These are phyloP conservation scores for Endothia cerciana DNA, from an alignment of 2,329 filamentous ascomycete species.

Conservation along the genomic window DNA sequence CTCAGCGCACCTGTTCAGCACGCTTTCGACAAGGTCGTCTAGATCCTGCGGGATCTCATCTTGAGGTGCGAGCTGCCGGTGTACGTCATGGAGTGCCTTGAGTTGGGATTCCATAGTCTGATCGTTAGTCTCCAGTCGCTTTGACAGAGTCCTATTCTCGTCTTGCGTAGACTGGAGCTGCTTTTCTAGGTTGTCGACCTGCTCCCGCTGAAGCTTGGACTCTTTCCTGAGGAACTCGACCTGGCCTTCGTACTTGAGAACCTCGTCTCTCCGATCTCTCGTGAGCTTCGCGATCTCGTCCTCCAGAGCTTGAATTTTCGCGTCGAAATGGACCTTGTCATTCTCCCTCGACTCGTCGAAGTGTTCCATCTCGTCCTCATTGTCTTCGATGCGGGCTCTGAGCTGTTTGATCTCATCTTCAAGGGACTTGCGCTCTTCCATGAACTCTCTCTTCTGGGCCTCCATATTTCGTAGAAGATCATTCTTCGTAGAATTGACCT, in stretches of 20 bases:
- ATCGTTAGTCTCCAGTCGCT: constrained; percentile 54
- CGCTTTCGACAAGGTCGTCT: constrained; percentile 60
- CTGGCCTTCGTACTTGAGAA: constrained; percentile 63
- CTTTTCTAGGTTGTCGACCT: constrained; percentile 60
- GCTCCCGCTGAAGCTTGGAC: constrained; percentile 61
- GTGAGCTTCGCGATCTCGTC: constrained; percentile 69
- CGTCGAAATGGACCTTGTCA: constrained; percentile 72
- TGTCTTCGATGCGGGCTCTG: constrained; percentile 79
- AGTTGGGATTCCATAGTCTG: constrained; percentile 56
- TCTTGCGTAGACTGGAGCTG: constrained; percentile 61
- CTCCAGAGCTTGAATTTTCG: constrained; percentile 69
- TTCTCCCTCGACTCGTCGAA: constrained; percentile 83
- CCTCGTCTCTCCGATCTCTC: constrained; percentile 60
- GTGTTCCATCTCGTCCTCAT: constrained; percentile 89
- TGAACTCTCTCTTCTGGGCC: constrained; percentile 85
- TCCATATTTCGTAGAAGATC: constrained; percentile 96
- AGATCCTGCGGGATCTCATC: constrained; percentile 59
- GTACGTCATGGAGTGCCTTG: constrained; percentile 60
- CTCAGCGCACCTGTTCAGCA: constrained; percentile 62
- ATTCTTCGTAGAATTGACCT: constrained; percentile 88
- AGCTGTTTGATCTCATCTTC: constrained; percentile 79
- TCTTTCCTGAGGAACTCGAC: constrained; percentile 67
- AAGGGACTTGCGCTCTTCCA: constrained; percentile 80
- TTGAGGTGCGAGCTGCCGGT: constrained; percentile 60
- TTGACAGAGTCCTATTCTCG: constrained; percentile 54